Evolutionary conservation across 768 basidiomycete species (phyloP).

Genomic region (Vararia minispora): DNA sequence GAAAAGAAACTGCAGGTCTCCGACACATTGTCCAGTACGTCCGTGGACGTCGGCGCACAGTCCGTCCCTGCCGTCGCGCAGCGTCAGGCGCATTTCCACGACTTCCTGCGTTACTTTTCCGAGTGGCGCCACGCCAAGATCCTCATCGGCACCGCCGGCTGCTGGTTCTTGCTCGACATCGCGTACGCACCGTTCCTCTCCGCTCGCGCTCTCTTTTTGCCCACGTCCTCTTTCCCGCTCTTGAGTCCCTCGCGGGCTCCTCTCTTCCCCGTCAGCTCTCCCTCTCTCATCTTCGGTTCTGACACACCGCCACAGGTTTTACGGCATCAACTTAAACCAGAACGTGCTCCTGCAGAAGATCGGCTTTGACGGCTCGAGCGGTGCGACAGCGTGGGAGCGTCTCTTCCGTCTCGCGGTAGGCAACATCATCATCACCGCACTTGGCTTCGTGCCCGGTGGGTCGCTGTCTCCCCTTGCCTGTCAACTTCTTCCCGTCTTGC

Average conservation of each 20-base stretch:
- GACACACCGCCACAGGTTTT: conserved; percentile 35
- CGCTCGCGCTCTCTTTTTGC: background rate
- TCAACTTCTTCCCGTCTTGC: no score
- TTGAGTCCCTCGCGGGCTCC: background rate
- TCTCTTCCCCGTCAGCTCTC: background rate
- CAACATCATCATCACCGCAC: conserved; percentile 58
- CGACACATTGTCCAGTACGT: background rate
- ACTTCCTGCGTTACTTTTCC: conserved; percentile 57
- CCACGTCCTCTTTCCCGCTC: background rate
- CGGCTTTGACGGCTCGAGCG: conserved; percentile 48
- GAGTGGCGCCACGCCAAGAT: conserved; percentile 62
- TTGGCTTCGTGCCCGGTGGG: conserved; percentile 70
- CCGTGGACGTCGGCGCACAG: background rate
- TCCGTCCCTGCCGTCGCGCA: background rate
- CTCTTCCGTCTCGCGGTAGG: conserved; percentile 60
- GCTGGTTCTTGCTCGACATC: conserved; percentile 72
- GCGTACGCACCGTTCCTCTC: conserved; percentile 29
- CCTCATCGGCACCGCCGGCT: conserved; percentile 52
- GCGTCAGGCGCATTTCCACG: conserved; percentile 20
- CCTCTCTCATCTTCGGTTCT: no score
- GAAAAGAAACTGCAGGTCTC: no score
- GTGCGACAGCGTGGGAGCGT: conserved; percentile 49
- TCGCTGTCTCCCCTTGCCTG: no score
- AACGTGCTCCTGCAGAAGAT: conserved; percentile 69
- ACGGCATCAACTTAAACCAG: conserved; percentile 68